Conservation (phyloP, 768 basidiomycete species). For the Naganishia vishniacii region DNA sequence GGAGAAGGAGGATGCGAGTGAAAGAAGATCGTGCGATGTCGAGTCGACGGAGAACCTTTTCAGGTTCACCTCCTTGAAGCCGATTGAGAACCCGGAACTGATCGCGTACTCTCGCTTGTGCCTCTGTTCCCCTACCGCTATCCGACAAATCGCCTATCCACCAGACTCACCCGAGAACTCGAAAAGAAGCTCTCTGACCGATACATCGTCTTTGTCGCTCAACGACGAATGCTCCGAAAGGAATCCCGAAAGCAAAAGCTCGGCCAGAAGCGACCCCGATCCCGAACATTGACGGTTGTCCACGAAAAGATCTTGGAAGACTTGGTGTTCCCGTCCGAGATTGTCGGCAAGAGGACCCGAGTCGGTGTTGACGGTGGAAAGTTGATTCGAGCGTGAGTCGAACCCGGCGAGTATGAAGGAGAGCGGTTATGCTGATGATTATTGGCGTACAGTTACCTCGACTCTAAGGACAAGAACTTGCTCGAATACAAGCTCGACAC, state of each 20-base stretch:
- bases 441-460: constrained; percentile 67
- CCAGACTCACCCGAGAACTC: constrained; percentile 91
- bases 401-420: not conserved
- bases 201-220: constrained; percentile 97
- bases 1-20: not conserved
- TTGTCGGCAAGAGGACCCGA: constrained; percentile 96
- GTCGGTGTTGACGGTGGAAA: constrained; percentile 89
- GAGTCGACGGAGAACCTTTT: constrained; percentile 30
- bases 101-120: constrained; percentile 12
- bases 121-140: not conserved
- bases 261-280: constrained; percentile 87
- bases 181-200: constrained; percentile 99
- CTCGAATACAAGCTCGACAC: constrained; percentile 99
- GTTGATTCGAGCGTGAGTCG: constrained; percentile 89
- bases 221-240: constrained; percentile 96
- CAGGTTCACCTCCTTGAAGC: constrained; percentile 21
- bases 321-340: constrained; percentile 97
- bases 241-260: constrained; percentile 88
- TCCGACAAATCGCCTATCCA: constrained; percentile 2
- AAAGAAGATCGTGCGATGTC: constrained; percentile 20
- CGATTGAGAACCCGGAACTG: constrained; percentile 20
- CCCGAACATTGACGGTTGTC: constrained; percentile 91
- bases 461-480: constrained; percentile 94
- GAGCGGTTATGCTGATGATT: not conserved
- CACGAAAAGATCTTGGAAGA: constrained; percentile 99